Evolutionary conservation across 139 green algal species (phyloP), one percentile per base, ranked within the genome.

Genomic region (Chlamydomonas sphaeroides): DNA sequence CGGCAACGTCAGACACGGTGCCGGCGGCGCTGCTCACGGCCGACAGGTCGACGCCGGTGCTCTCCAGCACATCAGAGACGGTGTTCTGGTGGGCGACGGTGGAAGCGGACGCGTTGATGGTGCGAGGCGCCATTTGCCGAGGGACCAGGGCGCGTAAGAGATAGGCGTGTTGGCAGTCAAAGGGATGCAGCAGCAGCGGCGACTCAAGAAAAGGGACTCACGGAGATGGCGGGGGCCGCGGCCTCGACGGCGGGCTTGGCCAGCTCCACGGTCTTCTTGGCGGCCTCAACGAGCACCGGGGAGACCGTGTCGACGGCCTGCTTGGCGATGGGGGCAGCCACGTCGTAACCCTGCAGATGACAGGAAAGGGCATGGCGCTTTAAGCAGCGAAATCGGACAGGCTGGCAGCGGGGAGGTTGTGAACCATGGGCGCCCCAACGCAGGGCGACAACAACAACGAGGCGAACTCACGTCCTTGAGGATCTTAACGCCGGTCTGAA

Each of bases 261-360:
- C 10, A 88, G 78, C n/a, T 93, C 87, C 10, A 61, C 61, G 20
- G 84, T 85, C 15, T 62, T 84, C 30, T 86, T 86, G 7, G 86
- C 73, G 33, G 78, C 89, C 38, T 86, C 61, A 59, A 87, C 70
- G 35, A 93, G 80, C 21, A 89, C 87, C 7, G 93, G 93, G 25
- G 87, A 38, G 1, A 86, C 89, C 5, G 78, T 70, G 6, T 92
- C 85, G 5, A 84, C 53, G 11, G 83, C 91, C 66, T 92, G 75
- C 78, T 94, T 85, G 63, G 95, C 85, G 5, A 91, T 86, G 18
- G 94, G 94, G 4, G 91, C 86, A 26, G 91, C 91, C 61, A 88
- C 71, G 30, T 92, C 88, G 59, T 92, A 92, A 39, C 88, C 87
- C 91, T 93, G 85, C 33, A 72, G 35, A 20, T 1, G 32, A 49